Base-by-base conservation (phyloP, 2,329 filamentous ascomycete species). In the Trichoderma aggressivum region DNA sequence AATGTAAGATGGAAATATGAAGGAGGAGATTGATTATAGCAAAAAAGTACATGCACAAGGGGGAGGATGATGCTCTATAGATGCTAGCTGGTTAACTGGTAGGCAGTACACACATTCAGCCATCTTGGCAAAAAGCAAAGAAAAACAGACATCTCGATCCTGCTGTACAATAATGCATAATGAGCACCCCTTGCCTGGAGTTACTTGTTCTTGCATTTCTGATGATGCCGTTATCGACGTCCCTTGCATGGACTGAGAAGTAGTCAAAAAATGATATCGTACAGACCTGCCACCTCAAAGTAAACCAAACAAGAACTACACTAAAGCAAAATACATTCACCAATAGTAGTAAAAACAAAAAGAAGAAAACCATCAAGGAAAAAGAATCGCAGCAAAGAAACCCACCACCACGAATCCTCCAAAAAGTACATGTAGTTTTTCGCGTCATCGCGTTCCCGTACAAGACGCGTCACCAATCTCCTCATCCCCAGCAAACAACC, bases 311-410 rank as follows among this genome's bases (percentile, higher is more conserved):
- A 43, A n/a, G 36, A 43, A n/a, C 36, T 8, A 18, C 36, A 18
- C 0, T 18, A 0, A n/a, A n/a, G n/a, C n/a, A n/a, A 1, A 39
- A 8, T 18, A 39, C 1, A 8, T 39, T 39, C 7, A 0, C 36
- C 36, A 43, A 43, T 43, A 43, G 16, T 3, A 8, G 3, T 2
- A 18, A 16, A 0, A 1, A 10, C 16, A 8, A 18, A 39, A n/a
- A 39, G 6, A 43, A 18, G 36, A n/a, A 43, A 43, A 7, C 3
- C 1, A n/a, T 10, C 8, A 43, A 16, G 16, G n/a, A 43, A 32
- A 18, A 43, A 43, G 16, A n/a, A 43, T n/a, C 16, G 39, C 39
- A 43, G 16, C 16, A 43, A 8, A 39, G 3, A 43, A 43, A 43
- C 18, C 14, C 5, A 39, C 16, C 16, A 43, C 16, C 36, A 18